Base-by-base conservation (phyloP, 208 protist genomes). In the Balamuthia mandrillaris region DNA sequence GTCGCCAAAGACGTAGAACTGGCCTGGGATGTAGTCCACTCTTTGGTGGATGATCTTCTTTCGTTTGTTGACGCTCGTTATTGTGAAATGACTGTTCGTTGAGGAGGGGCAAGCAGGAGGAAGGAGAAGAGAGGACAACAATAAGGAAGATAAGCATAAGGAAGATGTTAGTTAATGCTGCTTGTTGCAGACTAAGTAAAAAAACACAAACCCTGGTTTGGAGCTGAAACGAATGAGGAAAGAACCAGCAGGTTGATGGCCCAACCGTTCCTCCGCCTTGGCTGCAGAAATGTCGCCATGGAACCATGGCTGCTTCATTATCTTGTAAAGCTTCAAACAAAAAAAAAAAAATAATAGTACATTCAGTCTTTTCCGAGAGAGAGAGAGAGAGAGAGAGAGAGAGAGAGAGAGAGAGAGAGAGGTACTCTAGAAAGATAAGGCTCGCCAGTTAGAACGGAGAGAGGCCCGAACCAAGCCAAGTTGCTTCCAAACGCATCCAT, bases 211-310 rank as follows among this genome's bases (percentile, higher is more conserved):
- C n/a, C n/a, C n/a, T n/a, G n/a, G n/a, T n/a, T n/a, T n/a, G n/a
- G n/a, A n/a, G n/a, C n/a, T n/a, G n/a, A n/a, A n/a, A n/a, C n/a
- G n/a, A n/a, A n/a, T n/a, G n/a, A n/a, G n/a, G n/a, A n/a, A n/a
- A n/a, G n/a, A n/a, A n/a, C n/a, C n/a, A n/a, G n/a, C n/a, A n/a
- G n/a, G n/a, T n/a, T n/a, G n/a, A n/a, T n/a, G n/a, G n/a, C n/a
- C n/a, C n/a, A 72, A 41, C 18, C 63, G 63, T 41, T 72, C 63
- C 29, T 72, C 63, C n/a, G 63, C 63, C 63, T 49, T 72, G 37
- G 41, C 63, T 5, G 63, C 37, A 21, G 63, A 49, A n/a, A 72
- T 72, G 63, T 72, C 41, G 33, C 63, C 63, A n/a, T 72, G 63
- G 33, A 72, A 72, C 37, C 33, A 72, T 41, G 41, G 37, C n/a